Evolutionary conservation across 331 rosid genomes (phyloP), one percentile per base, ranked within the genome.

Genomic region (Arachis monticola): DNA sequence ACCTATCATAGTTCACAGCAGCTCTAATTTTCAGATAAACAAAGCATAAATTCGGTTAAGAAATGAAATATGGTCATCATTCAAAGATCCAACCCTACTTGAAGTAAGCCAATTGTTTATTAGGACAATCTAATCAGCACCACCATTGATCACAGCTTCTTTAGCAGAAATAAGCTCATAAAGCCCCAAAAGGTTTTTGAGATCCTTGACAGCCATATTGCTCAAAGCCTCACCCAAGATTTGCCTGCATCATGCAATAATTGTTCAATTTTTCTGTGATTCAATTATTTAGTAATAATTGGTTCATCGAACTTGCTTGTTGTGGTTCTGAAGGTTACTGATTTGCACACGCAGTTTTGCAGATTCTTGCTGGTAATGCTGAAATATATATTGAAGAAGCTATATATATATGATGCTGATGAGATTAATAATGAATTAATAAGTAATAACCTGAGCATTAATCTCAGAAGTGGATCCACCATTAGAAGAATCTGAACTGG

Each of bases 321-420:
- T 94, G 74, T 74, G 72, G 45, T 92, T 90, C 86, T 92, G 99
- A 76, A 92, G 59, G 65, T 74, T 72, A 46, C 76, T 84, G 35
- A 94, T 94, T 73, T 90, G 97, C 5, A 13, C 73, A 0, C 93
- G 92, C 59, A 94, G 85, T 70, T 90, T 94, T 12, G 79, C 87
- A 56, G 99, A 86, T 88, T 94, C 99, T 84, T 90, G 89, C 82
- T 90, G 96, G 76, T 94, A 94, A 82, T 53, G 85, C 99, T 94
- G 90, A 80, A 35, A 74, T 27, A 27, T 17, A 17, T 17, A 17
- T 17, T 17, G 22, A 17, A 17, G 22, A 17, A 17, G 22, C 22
- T 17, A 52, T 50, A 50, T 10, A 46, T 8, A 46, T 46, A 86
- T 92, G 22, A 17, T 17, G 22, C 22, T 17, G 22, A 17, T 17